phyloP scores from a whole-genome alignment of 1,284 basidiomycete species.

The Ceratobasidium sp. region DNA sequence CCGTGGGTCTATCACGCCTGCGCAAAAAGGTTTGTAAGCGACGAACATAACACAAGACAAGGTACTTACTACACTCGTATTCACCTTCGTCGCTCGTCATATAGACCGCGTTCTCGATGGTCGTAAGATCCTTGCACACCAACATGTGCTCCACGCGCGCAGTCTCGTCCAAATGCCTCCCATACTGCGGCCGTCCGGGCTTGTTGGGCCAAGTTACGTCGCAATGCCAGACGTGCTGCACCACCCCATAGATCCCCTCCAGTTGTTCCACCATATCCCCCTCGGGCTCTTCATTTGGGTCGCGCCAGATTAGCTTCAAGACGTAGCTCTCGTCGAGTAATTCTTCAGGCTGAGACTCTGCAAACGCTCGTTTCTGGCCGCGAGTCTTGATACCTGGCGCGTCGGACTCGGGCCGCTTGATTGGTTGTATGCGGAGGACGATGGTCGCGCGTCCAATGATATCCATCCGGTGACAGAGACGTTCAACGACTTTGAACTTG shows the following conservation, averaged over 20 bases:
- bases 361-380: slow-evolving; percentile 16
- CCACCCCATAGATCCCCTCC: slow-evolving; percentile 26
- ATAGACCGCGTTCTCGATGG: neutral
- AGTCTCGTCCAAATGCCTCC: slow-evolving; percentile 22
- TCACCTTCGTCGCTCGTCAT: neutral
- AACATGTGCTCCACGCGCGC: neutral
- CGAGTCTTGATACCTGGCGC: neutral
- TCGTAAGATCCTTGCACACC: slow-evolving; percentile 3
- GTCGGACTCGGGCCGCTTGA: slow-evolving; percentile 3
- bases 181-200: neutral
- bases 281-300: slow-evolving; percentile 12
- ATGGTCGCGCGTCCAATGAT: slow-evolving; percentile 27
- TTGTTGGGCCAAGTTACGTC: slow-evolving; percentile 16
- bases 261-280: neutral
- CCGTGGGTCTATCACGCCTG: neutral
- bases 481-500: slow-evolving; percentile 24
- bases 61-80: neutral
- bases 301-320: slow-evolving; percentile 37
- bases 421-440: slow-evolving; percentile 15
- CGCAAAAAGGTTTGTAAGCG: neutral
- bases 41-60: neutral
- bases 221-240: slow-evolving; percentile 34
- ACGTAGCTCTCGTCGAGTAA: slow-evolving; percentile 8
- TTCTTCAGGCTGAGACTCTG: slow-evolving; percentile 24
- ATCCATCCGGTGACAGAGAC: slow-evolving; percentile 15